Conservation (phyloP, 176 grass and related monocot genomes). For the Themeda triandra region DNA sequence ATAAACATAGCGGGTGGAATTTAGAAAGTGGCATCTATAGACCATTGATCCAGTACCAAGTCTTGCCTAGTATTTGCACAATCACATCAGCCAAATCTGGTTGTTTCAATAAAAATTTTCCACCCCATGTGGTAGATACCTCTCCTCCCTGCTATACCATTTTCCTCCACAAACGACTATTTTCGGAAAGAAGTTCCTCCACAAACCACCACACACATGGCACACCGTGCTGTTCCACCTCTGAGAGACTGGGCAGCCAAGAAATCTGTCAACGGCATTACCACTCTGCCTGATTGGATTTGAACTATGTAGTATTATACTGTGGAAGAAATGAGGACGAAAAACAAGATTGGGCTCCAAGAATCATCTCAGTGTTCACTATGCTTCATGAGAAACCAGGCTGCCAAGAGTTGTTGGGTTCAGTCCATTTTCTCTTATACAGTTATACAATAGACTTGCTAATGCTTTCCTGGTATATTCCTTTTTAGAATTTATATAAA, state of each 20-base stretch:
- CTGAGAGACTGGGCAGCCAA: background rate
- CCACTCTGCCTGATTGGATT: background rate
- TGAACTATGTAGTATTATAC: background rate
- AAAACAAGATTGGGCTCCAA: background rate
- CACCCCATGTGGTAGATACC: background rate
- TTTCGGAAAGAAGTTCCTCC: background rate
- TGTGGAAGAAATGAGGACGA: background rate
- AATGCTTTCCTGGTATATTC: background rate
- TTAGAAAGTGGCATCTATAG: background rate
- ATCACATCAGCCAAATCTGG: background rate
- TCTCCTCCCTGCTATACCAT: background rate
- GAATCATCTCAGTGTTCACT: background rate
- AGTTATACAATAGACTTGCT: background rate
- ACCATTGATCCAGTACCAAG: background rate
- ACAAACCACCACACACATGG: background rate
- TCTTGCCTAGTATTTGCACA: background rate
- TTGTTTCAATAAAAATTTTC: background rate
- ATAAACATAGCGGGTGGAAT: background rate
- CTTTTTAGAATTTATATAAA: background rate
- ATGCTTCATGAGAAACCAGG: background rate
- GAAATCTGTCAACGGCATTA: background rate
- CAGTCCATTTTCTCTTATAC: background rate
- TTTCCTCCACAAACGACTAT: background rate
- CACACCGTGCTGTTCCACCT: background rate
- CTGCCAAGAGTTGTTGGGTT: background rate